Conservation (phyloP, 2,329 filamentous ascomycete species). For the Xenoacremonium recifei region DNA sequence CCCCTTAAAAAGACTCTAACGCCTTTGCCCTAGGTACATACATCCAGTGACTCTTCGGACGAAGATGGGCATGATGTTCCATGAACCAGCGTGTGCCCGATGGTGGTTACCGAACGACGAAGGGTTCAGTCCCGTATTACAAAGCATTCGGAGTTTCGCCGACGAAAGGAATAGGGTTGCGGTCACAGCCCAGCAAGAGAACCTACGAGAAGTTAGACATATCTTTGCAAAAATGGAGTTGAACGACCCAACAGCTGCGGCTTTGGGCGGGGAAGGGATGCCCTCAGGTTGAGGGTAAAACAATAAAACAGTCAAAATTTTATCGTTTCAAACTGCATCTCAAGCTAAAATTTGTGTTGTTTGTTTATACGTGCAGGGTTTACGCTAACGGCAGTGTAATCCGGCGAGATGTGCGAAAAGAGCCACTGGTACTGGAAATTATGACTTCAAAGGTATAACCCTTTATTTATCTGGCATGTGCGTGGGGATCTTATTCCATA, state of each 20-base stretch:
- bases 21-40: conserved; percentile 66
- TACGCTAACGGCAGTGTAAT: too few species aligned
- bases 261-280: conserved; percentile 3
- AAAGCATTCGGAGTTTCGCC: conserved; percentile 76
- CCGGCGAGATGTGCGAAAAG: too few species aligned
- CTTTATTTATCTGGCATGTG: too few species aligned
- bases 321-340: too few species aligned
- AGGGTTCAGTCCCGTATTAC: conserved; percentile 70
- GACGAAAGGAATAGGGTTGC: conserved; percentile 69
- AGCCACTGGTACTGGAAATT: too few species aligned
- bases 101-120: conserved; percentile 93
- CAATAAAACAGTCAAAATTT: too few species aligned
- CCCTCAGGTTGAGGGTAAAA: too few species aligned
- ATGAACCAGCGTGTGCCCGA: conserved; percentile 65
- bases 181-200: conserved; percentile 58
- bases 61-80: conserved; percentile 75
- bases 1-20: conserved; percentile 8
- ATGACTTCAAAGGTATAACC: too few species aligned
- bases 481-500: too few species aligned
- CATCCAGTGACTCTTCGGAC: conserved; percentile 72
- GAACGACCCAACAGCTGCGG: conserved; percentile 20
- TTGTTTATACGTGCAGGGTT: too few species aligned
- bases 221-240: conserved; percentile 63
- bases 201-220: conserved; percentile 71
- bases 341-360: too few species aligned